Conservation (phyloP, 768 basidiomycete species). For the Mycena haematopus region DNA sequence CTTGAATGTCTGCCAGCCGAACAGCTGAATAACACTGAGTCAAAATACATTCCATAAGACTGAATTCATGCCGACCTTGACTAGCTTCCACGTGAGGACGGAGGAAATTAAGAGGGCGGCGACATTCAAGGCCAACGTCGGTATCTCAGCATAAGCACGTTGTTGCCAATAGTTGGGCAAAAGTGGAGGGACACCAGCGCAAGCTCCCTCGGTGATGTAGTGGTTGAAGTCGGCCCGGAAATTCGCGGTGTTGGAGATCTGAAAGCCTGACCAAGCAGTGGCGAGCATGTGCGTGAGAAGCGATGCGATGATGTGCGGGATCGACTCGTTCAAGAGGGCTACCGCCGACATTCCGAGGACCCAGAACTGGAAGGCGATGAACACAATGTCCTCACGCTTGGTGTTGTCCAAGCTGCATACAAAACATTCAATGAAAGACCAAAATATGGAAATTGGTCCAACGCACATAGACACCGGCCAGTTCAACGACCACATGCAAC, state of each 20-base stretch:
- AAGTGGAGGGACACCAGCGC: conserved; percentile 54
- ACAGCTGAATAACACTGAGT: conserved; percentile 48
- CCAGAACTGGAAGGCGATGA: conserved; percentile 83
- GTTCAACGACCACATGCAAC: conserved; percentile 67
- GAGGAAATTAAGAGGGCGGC: conserved; percentile 64
- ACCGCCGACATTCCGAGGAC: conserved; percentile 79
- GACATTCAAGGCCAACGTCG: conserved; percentile 67
- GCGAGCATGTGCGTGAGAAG: conserved; percentile 76
- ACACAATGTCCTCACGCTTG: conserved; percentile 78
- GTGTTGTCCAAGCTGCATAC: conserved; percentile 67
- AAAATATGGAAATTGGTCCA: neutral
- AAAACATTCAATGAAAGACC: neutral
- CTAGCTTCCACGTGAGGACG: conserved; percentile 74
- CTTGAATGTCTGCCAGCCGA: conserved; percentile 91
- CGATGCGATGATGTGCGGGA: conserved; percentile 80
- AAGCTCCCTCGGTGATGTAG: conserved; percentile 70
- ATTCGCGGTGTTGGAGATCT: conserved; percentile 62
- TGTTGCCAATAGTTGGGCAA: conserved; percentile 70
- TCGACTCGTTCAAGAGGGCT: conserved; percentile 76
- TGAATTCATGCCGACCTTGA: conserved; percentile 56
- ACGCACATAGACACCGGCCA: conserved; percentile 76
- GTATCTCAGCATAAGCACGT: conserved; percentile 65
- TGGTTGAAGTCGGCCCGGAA: conserved; percentile 64
- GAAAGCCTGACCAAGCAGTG: conserved; percentile 75
- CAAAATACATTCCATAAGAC: neutral